A percentile compares a stretch with the other conserved stretches of the same genome.
Conservation (phyloP, 129 eudicot genomes). For the Tagetes erecta region DNA sequence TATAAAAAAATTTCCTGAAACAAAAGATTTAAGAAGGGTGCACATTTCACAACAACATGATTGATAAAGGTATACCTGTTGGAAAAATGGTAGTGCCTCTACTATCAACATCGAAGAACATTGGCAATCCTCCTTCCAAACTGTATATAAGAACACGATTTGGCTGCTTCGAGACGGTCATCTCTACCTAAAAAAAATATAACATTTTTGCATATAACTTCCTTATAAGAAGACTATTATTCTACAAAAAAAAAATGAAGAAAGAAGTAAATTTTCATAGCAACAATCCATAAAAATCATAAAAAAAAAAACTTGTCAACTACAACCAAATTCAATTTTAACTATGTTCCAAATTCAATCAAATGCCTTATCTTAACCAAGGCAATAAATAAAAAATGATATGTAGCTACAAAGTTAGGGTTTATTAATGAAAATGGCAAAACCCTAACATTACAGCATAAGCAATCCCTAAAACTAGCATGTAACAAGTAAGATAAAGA, state of each 20-base stretch:
- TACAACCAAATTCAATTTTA: neutral
- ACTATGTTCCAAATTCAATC: neutral
- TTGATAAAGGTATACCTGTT: constrained; percentile 51
- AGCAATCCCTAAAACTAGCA: neutral
- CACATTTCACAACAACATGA: too few relatives aligned
- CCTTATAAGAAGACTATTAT: neutral
- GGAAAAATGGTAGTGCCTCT: constrained; percentile 76
- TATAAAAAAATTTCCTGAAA: too few relatives aligned
- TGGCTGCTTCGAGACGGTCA: constrained; percentile 81
- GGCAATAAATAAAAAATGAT: neutral
- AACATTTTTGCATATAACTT: neutral
- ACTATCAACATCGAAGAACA: constrained; percentile 82
- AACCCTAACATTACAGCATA: neutral
- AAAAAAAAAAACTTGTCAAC: too few relatives aligned
- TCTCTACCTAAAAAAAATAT: constrained; percentile 55
- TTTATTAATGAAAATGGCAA: too few relatives aligned
- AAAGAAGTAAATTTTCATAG: neutral
- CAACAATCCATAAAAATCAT: neutral
- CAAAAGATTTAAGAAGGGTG: too few relatives aligned
- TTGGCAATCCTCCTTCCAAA: constrained; percentile 78
- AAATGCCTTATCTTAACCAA: neutral
- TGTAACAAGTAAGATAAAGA: neutral
- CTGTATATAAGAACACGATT: constrained; percentile 87
- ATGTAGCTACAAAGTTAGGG: too few relatives aligned
- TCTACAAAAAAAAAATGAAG: neutral